Percentiles rank a stretch among this genome's conserved stretches.
phyloP scores from a whole-genome alignment of 169 alveolate species.

The Plasmodium sp. region DNA sequence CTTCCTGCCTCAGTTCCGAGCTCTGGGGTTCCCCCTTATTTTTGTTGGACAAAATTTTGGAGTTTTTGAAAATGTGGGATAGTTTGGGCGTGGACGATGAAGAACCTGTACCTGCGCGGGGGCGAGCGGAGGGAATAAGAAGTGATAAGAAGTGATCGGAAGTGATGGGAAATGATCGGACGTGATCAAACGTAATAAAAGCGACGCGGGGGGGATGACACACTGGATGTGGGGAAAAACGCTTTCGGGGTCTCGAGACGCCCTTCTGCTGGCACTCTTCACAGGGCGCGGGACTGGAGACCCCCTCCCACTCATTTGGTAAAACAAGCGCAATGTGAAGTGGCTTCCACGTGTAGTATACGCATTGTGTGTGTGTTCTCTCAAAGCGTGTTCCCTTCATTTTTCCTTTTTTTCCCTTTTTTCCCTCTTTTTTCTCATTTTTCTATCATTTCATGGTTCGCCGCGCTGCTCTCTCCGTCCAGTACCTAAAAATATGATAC shows the following conservation, averaged over 20 bases:
- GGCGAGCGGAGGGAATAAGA: neutral
- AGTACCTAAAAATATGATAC: constrained; percentile 66
- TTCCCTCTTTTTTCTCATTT: neutral
- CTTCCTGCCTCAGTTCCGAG: constrained; percentile 34
- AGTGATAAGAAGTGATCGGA: neutral
- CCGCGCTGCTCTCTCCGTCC: neutral
- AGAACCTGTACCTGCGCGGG: constrained; percentile 52
- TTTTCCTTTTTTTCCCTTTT: neutral
- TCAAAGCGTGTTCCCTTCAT: neutral
- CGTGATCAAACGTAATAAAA: no score
- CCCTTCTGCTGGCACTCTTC: neutral
- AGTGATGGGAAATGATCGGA: neutral
- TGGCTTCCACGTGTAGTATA: neutral
- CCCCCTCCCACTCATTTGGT: neutral
- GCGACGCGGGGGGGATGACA: neutral
- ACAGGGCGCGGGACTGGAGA: neutral
- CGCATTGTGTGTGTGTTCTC: neutral
- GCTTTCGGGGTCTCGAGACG: neutral
- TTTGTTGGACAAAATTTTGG: neutral
- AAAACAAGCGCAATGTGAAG: neutral
- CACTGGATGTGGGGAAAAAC: neutral
- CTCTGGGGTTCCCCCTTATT: neutral
- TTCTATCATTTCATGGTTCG: neutral
- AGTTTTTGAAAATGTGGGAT: constrained; percentile 67
- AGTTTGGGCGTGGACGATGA: constrained; percentile 66